Percentiles rank a stretch among this genome's conserved stretches.
phyloP scores from a whole-genome alignment of 176 grass and related monocot species.

The Hyparrhenia diplandra region DNA sequence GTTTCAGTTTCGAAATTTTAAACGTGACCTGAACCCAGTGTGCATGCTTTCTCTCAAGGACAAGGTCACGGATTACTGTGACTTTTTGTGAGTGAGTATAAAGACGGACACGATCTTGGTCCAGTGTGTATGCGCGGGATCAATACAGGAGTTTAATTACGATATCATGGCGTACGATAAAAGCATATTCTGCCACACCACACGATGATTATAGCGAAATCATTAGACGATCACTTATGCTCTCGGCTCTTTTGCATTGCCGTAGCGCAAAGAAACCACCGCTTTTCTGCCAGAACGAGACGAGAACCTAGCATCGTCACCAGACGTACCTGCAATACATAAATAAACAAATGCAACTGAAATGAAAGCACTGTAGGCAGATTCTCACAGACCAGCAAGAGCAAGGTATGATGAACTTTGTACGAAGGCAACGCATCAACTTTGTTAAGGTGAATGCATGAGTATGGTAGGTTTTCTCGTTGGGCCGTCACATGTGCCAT shows the following conservation, averaged over 20 bases:
- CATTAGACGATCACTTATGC: constrained; percentile 9
- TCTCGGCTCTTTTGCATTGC: neutral
- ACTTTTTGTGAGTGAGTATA: neutral
- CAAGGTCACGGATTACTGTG: neutral
- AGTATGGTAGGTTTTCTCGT: no score
- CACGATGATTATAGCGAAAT: constrained; percentile 23
- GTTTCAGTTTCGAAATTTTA: neutral
- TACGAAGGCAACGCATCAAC: neutral
- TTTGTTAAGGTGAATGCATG: no score
- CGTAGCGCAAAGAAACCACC: constrained; percentile 12
- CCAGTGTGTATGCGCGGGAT: neutral
- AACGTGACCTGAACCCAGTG: neutral
- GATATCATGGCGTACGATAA: constrained; percentile 6
- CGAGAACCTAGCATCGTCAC: constrained; percentile 20
- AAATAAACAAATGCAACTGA: no score
- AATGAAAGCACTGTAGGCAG: constrained; percentile 5
- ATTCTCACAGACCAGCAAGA: constrained; percentile 24
- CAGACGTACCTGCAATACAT: neutral
- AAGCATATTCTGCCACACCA: constrained; percentile 7
- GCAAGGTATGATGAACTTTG: neutral
- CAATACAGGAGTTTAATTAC: neutral
- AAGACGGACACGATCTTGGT: neutral
- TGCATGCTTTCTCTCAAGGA: neutral
- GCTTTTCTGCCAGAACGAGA: constrained; percentile 10
- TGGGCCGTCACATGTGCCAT: no score